A percentile compares a stretch with the other conserved stretches of the same genome.
Evolutionary conservation across 2,329 filamentous ascomycete species (phyloP).

Genomic region (Albifimbria verrucaria): DNA sequence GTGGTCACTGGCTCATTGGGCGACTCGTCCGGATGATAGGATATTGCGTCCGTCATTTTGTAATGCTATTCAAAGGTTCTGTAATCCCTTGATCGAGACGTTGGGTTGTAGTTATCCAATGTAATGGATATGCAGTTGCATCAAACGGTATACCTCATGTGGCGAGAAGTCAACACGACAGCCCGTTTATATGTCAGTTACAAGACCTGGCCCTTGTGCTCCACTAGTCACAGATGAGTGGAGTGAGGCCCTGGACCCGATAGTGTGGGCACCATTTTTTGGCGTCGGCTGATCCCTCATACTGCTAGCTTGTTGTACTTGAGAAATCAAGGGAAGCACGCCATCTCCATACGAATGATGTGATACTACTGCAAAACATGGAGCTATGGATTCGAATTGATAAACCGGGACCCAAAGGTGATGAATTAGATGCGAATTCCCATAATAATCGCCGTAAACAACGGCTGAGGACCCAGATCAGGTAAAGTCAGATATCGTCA

Average conservation of each 20-base stretch:
- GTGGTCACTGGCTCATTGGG: neutral
- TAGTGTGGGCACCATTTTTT: neutral
- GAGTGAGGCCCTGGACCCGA: neutral
- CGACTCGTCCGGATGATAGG: neutral
- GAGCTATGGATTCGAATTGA: neutral
- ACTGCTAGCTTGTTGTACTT: neutral
- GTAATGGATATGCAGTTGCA: no score
- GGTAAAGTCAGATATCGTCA: slow-evolving; percentile 1
- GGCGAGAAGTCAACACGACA: no score
- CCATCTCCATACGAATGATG: neutral
- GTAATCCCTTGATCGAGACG: no score
- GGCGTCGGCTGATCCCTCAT: neutral
- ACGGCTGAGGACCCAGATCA: neutral
- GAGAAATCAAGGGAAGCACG: neutral
- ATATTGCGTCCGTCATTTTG: neutral
- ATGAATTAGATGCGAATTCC: neutral
- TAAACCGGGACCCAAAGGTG: neutral
- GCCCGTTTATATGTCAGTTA: neutral
- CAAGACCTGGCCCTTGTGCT: neutral
- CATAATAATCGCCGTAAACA: neutral
- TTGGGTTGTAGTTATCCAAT: no score
- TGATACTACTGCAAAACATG: neutral
- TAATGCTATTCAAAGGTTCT: no score
- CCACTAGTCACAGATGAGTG: neutral
- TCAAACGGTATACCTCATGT: no score